phyloP scores from a whole-genome alignment of 2,329 filamentous ascomycete species.

The Nigrospora osmanthi region DNA sequence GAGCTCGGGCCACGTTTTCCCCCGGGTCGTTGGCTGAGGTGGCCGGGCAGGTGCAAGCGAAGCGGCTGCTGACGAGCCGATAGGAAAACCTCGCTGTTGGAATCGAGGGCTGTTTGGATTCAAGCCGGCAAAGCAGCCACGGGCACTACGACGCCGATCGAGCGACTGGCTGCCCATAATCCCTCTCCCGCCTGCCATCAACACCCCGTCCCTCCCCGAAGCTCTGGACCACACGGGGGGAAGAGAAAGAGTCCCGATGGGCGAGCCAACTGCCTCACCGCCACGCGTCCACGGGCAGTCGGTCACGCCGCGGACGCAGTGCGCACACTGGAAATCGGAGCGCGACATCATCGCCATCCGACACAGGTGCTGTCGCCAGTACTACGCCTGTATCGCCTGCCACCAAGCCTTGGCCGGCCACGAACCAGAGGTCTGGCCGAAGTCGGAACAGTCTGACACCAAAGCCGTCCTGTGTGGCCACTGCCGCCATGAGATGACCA shows the following conservation, averaged over 20 bases:
- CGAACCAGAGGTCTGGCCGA: slow-evolving; percentile 8
- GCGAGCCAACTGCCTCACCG: background rate
- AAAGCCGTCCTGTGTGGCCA: slow-evolving; percentile 11
- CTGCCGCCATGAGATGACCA: slow-evolving; percentile 10
- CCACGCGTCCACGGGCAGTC: slow-evolving; percentile 8
- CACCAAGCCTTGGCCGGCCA: slow-evolving; percentile 10
- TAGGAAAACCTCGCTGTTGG: too few species aligned
- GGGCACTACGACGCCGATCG: too few species aligned
- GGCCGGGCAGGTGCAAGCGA: too few species aligned
- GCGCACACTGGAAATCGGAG: slow-evolving; percentile 13
- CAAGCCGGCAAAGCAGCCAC: too few species aligned
- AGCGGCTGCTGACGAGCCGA: too few species aligned
- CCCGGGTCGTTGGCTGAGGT: too few species aligned
- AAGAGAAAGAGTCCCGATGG: background rate
- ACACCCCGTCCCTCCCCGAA: too few species aligned
- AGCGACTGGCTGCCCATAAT: too few species aligned
- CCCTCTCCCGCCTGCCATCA: too few species aligned
- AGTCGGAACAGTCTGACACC: slow-evolving; percentile 3
- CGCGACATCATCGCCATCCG: slow-evolving; percentile 15
- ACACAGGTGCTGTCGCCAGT: slow-evolving; percentile 13
- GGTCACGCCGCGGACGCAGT: slow-evolving; percentile 10
- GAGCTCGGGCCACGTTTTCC: too few species aligned
- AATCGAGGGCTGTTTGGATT: too few species aligned
- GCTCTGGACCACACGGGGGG: too few species aligned
- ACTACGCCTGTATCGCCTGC: slow-evolving; percentile 15